Base-by-base conservation (phyloP, 805 yeast species). In the Wickerhamomyces subpelliculosus region DNA sequence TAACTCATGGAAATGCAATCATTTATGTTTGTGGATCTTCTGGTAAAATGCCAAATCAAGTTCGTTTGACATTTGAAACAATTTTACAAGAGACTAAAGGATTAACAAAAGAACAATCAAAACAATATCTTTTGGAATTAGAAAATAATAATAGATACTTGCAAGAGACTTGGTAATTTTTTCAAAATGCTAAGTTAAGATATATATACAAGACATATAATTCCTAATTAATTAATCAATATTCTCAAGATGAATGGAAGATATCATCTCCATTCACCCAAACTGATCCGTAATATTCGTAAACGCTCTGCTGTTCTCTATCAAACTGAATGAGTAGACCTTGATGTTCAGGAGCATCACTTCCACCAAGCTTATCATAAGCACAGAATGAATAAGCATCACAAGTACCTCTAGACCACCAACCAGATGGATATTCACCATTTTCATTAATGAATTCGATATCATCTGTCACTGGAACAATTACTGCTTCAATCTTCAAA, bases 21-120 rank as follows among this genome's bases (percentile, higher is more conserved):
- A 62, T 93, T 5, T 88, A 80, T 54, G 67, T 93, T 6, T 90
- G 98, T 66, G 99, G 99, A 0, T 80, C 95, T 13, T 79, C 94
- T 20, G 97, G 98, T 0, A 75, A 75, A 45, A 93, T 93, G 98
- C 98, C 98, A 1, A 69, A 75, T 18, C 88, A 80, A 60, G 93
- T 90, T 1, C 66, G 95, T 40, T 60, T 84, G n/a, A 90, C 97
- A 0, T 56, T 93, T 21, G 75, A 73, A 27, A 81, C 75, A 13
- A 75, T 84, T 12, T 51, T 84, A 11, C 61, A 64, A 40, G 75
- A 74, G 46, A 58, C 62, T 42, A 69, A 65, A 1, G 59, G 59
- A 16, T 48, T 70, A 28, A 55, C 59, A 8, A 67, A 67, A 4
- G 67, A 66, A 5, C 63, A 59, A 18, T 78, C 86, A 0, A 72